Conservation (phyloP, 2,329 filamentous ascomycete species). For the Diplodia mutila region DNA sequence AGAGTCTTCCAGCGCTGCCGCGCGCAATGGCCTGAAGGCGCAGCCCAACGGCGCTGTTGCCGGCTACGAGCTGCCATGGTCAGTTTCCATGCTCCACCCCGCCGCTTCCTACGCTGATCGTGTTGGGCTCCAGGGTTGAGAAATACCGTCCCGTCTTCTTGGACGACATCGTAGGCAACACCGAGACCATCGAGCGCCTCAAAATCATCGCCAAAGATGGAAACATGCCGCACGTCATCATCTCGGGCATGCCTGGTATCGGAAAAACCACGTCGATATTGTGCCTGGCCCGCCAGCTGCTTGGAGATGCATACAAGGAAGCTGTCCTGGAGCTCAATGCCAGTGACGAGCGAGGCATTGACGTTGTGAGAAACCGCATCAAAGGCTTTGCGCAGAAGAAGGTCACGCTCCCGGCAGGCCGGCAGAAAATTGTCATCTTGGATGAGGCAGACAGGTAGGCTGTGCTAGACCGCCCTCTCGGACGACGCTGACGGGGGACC, state of each 20-base stretch:
- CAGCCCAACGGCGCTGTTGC: slow-evolving; percentile 42
- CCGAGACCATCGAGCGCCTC: slow-evolving; percentile 92
- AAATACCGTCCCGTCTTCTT: slow-evolving; percentile 96
- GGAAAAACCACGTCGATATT: slow-evolving; percentile 97
- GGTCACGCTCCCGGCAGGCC: slow-evolving; percentile 85
- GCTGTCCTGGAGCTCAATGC: slow-evolving; percentile 96
- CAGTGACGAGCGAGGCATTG: slow-evolving; percentile 94
- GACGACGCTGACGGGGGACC: slow-evolving; percentile 3
- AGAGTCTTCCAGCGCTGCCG: slow-evolving; percentile 54
- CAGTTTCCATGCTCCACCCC: slow-evolving; percentile 31
- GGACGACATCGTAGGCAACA: slow-evolving; percentile 96
- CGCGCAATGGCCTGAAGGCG: slow-evolving; percentile 48
- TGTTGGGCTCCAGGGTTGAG: slow-evolving; percentile 72
- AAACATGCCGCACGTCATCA: slow-evolving; percentile 99
- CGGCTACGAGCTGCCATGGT: slow-evolving; percentile 83
- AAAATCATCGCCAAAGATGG: slow-evolving; percentile 99
- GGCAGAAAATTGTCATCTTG: slow-evolving; percentile 95
- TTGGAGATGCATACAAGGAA: slow-evolving; percentile 95
- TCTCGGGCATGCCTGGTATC: slow-evolving; percentile 98
- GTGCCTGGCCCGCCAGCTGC: slow-evolving; percentile 86
- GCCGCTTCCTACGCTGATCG: slow-evolving; percentile 1
- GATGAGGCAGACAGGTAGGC: slow-evolving; percentile 86
- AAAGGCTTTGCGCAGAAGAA: slow-evolving; percentile 99
- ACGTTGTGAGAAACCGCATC: slow-evolving; percentile 95
- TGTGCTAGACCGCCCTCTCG: background rate